Conservation (phyloP, 257 asterid genomes). For the Vinca minor region DNA sequence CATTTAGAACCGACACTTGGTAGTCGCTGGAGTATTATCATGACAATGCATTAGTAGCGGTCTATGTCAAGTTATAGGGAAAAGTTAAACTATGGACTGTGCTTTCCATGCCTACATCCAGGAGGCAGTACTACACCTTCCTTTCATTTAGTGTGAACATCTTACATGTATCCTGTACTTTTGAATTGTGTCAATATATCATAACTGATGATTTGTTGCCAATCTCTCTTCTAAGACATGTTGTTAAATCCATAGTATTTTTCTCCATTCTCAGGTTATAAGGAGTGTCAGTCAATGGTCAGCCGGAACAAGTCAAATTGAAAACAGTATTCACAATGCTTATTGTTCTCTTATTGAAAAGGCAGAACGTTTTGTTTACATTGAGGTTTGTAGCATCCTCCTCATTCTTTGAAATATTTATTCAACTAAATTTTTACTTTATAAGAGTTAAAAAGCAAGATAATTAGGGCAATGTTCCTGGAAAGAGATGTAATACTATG, state of each 20-base stretch:
- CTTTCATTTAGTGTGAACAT: no score
- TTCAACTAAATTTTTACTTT: background rate
- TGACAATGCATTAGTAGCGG: background rate
- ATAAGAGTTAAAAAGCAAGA: background rate
- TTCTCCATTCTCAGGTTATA: constrained; percentile 41
- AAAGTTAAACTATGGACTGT: no score
- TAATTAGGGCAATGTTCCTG: background rate
- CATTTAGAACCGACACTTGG: background rate
- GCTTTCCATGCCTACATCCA: background rate
- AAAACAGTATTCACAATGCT: constrained; percentile 86
- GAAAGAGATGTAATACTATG: background rate
- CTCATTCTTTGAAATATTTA: background rate
- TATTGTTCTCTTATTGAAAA: constrained; percentile 86
- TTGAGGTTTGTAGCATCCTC: constrained; percentile 50
- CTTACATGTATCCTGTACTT: background rate
- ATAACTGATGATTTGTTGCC: background rate
- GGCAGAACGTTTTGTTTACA: constrained; percentile 82
- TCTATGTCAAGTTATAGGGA: background rate
- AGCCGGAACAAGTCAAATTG: constrained; percentile 93
- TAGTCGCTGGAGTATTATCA: background rate
- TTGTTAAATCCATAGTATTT: background rate
- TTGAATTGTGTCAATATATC: background rate
- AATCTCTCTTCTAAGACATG: background rate
- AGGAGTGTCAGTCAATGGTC: constrained; percentile 98
- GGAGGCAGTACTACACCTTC: background rate